Evolutionary conservation across 805 yeast genomes (phyloP), one percentile per base, ranked within the genome.

Genomic region (Spathaspora sp.): DNA sequence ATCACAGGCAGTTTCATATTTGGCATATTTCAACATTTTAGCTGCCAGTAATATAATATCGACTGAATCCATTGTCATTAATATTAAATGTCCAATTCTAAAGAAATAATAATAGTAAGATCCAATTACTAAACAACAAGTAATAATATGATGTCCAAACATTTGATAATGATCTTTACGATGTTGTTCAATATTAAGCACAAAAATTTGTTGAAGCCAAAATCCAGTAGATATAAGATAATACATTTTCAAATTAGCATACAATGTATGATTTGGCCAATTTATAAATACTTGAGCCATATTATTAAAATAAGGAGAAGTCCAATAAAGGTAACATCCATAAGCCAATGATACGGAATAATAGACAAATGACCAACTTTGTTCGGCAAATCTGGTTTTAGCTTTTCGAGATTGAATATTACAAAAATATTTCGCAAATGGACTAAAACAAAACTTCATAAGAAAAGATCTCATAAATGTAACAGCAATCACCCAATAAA

Each of bases 111-210:
- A 83, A 61, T 73, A 75, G 66, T 90, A 91, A 1, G 94, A 86
- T 1, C 94, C 93, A 11, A 77, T 64, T 26, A 87, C 78, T 50
- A 91, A 76, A 19, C 73, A 59, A 59, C 84, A 77, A 0, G 97
- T 91, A 51, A 92, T 84, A 51, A 92, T 82, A 67, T 91, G 97
- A 66, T 91, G 97, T 45, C 85, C 71, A 61, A 90, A 82, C 97
- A 91, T 91, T 68, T 91, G 96, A 58, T 69, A 67, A 64, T 88
- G 84, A 65, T 91, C 97, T 64, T 89, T 89, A 55, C 97, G 80
- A 55, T 77, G 80, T 54, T 81, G 84, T 68, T 91, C 97, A 48
- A 90, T 68, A 68, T 89, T 82, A 53, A 92, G 73, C 29, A 87
- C 88, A 57, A 87, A 76, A 20, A 89, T 75, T 67, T 89, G 96